Evolutionary conservation across 176 grass and related monocot species (phyloP).

Genomic region (Olyra latifolia): DNA sequence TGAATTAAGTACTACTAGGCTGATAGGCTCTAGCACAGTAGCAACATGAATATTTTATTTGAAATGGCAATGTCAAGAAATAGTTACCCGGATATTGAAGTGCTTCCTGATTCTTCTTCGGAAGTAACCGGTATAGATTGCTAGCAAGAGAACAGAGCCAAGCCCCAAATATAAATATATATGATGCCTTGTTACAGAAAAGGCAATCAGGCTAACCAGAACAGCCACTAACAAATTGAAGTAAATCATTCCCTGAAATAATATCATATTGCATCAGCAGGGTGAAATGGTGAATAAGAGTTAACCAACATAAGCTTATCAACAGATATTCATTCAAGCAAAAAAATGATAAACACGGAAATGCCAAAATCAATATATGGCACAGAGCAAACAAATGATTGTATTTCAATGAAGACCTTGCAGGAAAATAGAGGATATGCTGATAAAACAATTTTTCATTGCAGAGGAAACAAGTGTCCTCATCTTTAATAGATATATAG

Average conservation of each 20-base stretch:
- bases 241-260: slow-evolving; percentile 71
- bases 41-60: slow-evolving; percentile 4
- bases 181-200: slow-evolving; percentile 70
- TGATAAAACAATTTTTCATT: background rate
- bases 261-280: slow-evolving; percentile 27
- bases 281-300: slow-evolving; percentile 14
- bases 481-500: background rate
- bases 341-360: background rate
- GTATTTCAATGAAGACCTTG: background rate
- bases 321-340: background rate
- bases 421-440: background rate
- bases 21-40: slow-evolving; percentile 16
- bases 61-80: slow-evolving; percentile 20
- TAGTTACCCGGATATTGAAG: slow-evolving; percentile 86
- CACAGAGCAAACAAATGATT: background rate
- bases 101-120: slow-evolving; percentile 83
- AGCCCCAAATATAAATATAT: slow-evolving; percentile 72
- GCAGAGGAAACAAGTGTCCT: background rate
- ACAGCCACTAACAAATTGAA: slow-evolving; percentile 54
- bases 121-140: slow-evolving; percentile 86
- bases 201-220: slow-evolving; percentile 71
- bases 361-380: slow-evolving; percentile 7
- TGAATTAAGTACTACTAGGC: slow-evolving; percentile 2
- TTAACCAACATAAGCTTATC: slow-evolving; percentile 8
- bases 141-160: slow-evolving; percentile 61